phyloP scores from a whole-genome alignment of 345 rosid genomes.

The Camelina sativa region DNA sequence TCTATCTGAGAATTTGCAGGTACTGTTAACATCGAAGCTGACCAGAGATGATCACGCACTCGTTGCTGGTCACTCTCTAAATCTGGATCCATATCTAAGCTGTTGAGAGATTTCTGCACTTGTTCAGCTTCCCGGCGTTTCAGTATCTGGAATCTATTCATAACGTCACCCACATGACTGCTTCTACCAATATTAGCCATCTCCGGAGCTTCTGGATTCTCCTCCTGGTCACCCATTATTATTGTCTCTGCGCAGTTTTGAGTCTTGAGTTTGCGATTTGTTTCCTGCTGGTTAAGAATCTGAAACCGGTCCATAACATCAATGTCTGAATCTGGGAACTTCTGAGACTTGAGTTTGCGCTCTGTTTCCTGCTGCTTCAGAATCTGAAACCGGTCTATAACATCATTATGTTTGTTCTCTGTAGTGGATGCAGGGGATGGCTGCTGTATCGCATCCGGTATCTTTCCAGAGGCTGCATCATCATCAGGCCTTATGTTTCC shows the following conservation, averaged over 20 bases:
- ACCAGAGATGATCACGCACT: slow-evolving; percentile 2
- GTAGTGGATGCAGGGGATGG: slow-evolving; percentile 24
- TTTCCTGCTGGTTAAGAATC: slow-evolving; percentile 49
- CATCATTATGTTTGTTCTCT: slow-evolving; percentile 50
- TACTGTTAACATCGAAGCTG: slow-evolving; percentile 12
- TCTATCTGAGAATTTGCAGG: neutral
- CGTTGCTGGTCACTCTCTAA: slow-evolving; percentile 27
- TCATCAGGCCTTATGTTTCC: slow-evolving; percentile 40
- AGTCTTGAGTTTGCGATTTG: slow-evolving; percentile 27
- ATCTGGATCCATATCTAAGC: slow-evolving; percentile 30
- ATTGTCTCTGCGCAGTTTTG: slow-evolving; percentile 22
- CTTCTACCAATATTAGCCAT: slow-evolving; percentile 34
- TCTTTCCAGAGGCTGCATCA: slow-evolving; percentile 17
- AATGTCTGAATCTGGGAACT: slow-evolving; percentile 28
- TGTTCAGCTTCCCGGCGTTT: slow-evolving; percentile 46
- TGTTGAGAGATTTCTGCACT: slow-evolving; percentile 29
- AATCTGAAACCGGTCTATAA: slow-evolving; percentile 54
- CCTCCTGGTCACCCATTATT: slow-evolving; percentile 6
- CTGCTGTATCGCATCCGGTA: slow-evolving; percentile 19
- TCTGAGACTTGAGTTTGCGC: slow-evolving; percentile 30
- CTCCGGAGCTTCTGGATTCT: slow-evolving; percentile 39
- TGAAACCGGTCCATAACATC: slow-evolving; percentile 62
- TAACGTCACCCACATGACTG: slow-evolving; percentile 53
- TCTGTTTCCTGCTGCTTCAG: slow-evolving; percentile 45
- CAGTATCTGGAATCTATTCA: slow-evolving; percentile 59